Conservation (phyloP, 2,329 filamentous ascomycete genomes). For the Epichloe baconii region DNA sequence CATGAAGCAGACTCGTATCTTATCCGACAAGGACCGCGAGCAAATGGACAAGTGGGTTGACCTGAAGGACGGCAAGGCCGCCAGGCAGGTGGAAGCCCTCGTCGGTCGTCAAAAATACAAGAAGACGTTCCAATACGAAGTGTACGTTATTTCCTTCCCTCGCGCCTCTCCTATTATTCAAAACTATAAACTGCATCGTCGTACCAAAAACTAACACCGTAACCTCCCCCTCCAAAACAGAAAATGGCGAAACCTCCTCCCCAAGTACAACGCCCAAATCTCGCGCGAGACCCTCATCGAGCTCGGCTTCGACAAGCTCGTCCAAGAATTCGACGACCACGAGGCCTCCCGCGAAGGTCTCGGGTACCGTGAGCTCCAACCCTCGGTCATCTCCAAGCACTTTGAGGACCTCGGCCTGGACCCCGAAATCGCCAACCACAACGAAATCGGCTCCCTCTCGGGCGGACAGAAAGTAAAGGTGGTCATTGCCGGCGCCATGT, state of each 20-base stretch:
- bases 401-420: slow-evolving; percentile 95
- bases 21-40: slow-evolving; percentile 70
- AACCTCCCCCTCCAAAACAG: slow-evolving; percentile 21
- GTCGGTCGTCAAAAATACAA: slow-evolving; percentile 98
- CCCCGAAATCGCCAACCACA: slow-evolving; percentile 97
- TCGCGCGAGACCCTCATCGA: slow-evolving; percentile 83
- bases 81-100: slow-evolving; percentile 68
- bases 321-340: slow-evolving; percentile 98
- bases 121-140: slow-evolving; percentile 97
- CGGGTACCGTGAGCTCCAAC: slow-evolving; percentile 85
- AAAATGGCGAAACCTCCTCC: slow-evolving; percentile 81
- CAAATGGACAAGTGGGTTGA: slow-evolving; percentile 91
- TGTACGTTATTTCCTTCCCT: slow-evolving; percentile 40
- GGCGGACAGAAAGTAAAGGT: slow-evolving; percentile 99
- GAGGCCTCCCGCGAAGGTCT: slow-evolving; percentile 97
- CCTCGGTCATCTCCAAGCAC: slow-evolving; percentile 90
- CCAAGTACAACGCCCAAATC: slow-evolving; percentile 87
- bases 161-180: background rate
- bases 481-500: slow-evolving; percentile 89
- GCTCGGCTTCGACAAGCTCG: slow-evolving; percentile 79
- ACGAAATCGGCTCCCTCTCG: slow-evolving; percentile 89
- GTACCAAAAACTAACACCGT: too few species aligned
- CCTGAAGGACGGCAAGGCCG: slow-evolving; percentile 66
- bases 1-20: slow-evolving; percentile 89
- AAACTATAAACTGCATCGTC: too few species aligned